Base-by-base conservation (phyloP, 2,329 filamentous ascomycete genomes). In the Erysiphe neolycopersici region DNA sequence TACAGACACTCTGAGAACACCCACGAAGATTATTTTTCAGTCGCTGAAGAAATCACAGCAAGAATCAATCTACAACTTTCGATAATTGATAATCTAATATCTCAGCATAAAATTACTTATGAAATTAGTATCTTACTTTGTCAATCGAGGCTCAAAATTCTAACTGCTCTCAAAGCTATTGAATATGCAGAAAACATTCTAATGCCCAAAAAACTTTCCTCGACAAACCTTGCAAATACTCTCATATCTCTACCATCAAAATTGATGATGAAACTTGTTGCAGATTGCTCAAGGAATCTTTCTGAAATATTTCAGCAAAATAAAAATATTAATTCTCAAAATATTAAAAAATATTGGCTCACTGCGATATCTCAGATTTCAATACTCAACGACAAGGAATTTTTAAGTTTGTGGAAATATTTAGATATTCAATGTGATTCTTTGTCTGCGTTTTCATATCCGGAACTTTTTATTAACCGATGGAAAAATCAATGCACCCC, bases 301-400 rank as follows among this genome's bases (percentile, higher is more conserved):
- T 29, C 29, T 17, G 18, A 31, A 10, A 11, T 14, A 19, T 16
- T 44, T 32, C 16, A 26, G 16, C 29, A 38, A 40, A n/a, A 38
- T 40, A 29, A 18, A 18, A 19, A 22, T 22, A 18, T 2, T n/a
- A 33, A 14, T 22, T 16, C 19, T 3, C 16, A 26, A 12, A 17
- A 22, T 18, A 31, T 40, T 5, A 38, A 40, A 26, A 18, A 35
- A 18, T 40, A 44, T 39, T 44, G 43, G 43, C 38, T 44, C 16
- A 33, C 16, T 2, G 12, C 22, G 14, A 36, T 44, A 16, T 38
- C 43, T 14, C 43, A 44, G n/a, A 10, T 44, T 17, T 13, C 43
- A 10, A 17, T 5, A 10, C n/a, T 44, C 16, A 19, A 40, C 9
- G 19, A 44, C 16, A 16, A 14, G 3, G 36, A 40, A 13, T 44